phyloP scores from a whole-genome alignment of 169 alveolate species.

The Cryptosporidium canis region DNA sequence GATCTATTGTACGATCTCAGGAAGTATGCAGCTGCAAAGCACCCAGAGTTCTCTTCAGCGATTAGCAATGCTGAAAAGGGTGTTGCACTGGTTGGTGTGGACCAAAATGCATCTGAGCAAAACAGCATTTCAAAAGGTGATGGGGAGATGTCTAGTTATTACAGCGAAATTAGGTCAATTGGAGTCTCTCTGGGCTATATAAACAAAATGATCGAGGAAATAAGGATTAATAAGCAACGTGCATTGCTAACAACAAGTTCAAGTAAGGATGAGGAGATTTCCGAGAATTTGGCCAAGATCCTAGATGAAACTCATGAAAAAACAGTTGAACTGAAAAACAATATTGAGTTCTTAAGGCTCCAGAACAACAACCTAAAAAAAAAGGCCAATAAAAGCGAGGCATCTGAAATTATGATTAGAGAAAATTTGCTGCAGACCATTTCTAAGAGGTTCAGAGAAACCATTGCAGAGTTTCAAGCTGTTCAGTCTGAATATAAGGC shows the following conservation, averaged over 20 bases:
- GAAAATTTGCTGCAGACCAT: conserved; percentile 74
- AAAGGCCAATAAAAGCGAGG: conserved; percentile 23
- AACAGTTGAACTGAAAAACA: conserved; percentile 57
- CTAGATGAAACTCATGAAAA: conserved; percentile 64
- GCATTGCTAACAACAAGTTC: conserved; percentile 68
- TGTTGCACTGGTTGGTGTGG: neutral
- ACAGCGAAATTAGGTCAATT: conserved; percentile 56
- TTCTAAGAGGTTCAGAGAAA: conserved; percentile 74
- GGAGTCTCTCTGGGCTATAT: conserved; percentile 55
- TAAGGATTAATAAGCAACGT: conserved; percentile 45
- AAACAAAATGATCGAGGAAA: conserved; percentile 27
- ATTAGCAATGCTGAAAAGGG: conserved; percentile 36
- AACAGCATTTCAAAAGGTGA: neutral
- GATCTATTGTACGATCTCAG: conserved; percentile 40
- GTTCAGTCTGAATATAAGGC: conserved; percentile 67
- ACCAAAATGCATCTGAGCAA: neutral
- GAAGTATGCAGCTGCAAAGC: conserved; percentile 28
- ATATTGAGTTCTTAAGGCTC: conserved; percentile 59
- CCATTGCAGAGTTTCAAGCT: conserved; percentile 69
- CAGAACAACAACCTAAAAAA: conserved; percentile 58
- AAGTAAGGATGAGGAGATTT: conserved; percentile 37
- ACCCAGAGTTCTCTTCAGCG: conserved; percentile 28
- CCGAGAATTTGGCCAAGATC: conserved; percentile 61
- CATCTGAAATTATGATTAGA: conserved; percentile 73
- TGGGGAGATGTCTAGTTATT: conserved; percentile 52